Percentiles rank a stretch among this genome's conserved stretches.
phyloP scores from a whole-genome alignment of 768 basidiomycete species.

The Auricularia sp. region DNA sequence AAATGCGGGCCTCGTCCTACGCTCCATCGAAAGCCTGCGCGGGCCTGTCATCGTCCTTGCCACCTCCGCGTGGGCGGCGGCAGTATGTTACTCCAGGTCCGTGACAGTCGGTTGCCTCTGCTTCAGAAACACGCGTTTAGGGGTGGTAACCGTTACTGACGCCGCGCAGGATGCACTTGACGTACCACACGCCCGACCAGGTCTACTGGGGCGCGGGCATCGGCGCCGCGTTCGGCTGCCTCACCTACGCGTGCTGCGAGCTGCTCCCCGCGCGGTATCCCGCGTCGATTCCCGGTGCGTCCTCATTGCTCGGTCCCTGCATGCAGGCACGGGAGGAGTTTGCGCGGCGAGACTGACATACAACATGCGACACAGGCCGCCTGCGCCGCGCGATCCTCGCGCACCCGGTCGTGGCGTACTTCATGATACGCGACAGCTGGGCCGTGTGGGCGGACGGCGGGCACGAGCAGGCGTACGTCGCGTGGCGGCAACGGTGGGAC shows the following conservation, averaged over 20 bases:
- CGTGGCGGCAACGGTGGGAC: conserved; percentile 34
- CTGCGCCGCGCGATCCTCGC: conserved; percentile 39
- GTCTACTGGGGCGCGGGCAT: conserved; percentile 67
- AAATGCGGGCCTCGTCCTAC: conserved; percentile 26
- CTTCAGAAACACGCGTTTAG: neutral
- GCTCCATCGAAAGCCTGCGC: conserved; percentile 41
- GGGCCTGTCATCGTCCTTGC: conserved; percentile 28
- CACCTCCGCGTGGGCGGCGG: conserved; percentile 36
- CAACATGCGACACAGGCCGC: conserved; percentile 30
- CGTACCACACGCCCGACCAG: conserved; percentile 66
- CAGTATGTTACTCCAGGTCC: conserved; percentile 75
- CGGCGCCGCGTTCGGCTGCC: conserved; percentile 44
- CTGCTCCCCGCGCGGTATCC: conserved; percentile 48
- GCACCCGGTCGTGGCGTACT: conserved; percentile 53
- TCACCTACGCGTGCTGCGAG: conserved; percentile 48
- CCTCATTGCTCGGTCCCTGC: neutral
- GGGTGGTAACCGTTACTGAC: neutral
- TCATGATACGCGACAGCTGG: conserved; percentile 75
- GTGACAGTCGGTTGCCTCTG: conserved; percentile 7
- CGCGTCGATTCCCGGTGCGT: conserved; percentile 24
- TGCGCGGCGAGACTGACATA: neutral
- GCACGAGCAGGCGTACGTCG: conserved; percentile 56
- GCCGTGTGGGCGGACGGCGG: conserved; percentile 73
- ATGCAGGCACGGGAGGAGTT: neutral
- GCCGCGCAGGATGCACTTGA: conserved; percentile 46